phyloP scores from a whole-genome alignment of 192 early-diverging fungal species.

The Podila verticillata region DNA sequence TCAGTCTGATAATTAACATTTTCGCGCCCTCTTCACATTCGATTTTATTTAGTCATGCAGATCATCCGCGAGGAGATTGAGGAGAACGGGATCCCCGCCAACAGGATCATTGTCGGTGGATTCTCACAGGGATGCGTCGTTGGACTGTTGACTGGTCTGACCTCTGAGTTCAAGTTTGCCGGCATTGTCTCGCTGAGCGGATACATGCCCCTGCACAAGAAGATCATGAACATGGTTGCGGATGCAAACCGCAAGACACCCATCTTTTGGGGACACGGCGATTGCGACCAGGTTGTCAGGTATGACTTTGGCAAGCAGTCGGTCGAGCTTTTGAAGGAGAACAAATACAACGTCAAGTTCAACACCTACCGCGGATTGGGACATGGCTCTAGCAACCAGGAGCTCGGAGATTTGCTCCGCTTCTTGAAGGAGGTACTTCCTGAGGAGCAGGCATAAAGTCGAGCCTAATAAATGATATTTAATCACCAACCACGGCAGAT shows the following conservation, averaged over 20 bases:
- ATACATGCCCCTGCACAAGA: conserved; percentile 74
- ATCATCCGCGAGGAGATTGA: conserved; percentile 79
- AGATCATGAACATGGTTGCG: conserved; percentile 60
- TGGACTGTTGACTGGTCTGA: conserved; percentile 75
- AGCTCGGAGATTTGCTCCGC: conserved; percentile 72
- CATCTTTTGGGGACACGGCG: conserved; percentile 89
- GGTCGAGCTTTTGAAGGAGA: conserved; percentile 65
- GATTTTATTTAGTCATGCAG: conserved; percentile 46
- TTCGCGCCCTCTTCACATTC: conserved; percentile 31
- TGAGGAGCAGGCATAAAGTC: neutral
- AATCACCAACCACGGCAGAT: too few species aligned
- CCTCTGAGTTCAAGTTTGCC: conserved; percentile 65
- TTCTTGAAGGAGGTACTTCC: conserved; percentile 71
- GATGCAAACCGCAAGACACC: conserved; percentile 76
- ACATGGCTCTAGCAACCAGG: conserved; percentile 74
- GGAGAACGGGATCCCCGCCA: conserved; percentile 72
- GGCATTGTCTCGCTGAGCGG: conserved; percentile 69
- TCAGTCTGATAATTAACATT: too few species aligned
- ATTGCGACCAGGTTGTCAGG: conserved; percentile 74
- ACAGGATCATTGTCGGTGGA: conserved; percentile 91
- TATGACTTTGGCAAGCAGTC: conserved; percentile 79
- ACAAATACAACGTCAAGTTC: conserved; percentile 74
- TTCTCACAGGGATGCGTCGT: conserved; percentile 94
- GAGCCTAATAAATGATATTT: too few species aligned
- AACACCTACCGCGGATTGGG: conserved; percentile 84